phyloP scores from a whole-genome alignment of 2,329 filamentous ascomycete species.

The Aureobasidium lini region DNA sequence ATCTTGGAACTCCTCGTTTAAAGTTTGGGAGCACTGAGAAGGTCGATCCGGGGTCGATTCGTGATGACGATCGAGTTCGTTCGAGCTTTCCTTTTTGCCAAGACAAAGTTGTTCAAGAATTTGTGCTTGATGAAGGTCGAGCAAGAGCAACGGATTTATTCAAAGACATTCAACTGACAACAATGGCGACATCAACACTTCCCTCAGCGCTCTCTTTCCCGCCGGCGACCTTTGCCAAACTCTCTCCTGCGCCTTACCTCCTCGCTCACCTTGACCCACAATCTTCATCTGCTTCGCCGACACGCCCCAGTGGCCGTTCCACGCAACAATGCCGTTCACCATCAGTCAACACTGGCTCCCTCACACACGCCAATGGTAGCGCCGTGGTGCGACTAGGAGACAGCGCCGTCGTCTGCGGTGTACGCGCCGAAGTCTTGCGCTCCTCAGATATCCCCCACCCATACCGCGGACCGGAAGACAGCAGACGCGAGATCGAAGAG shows the following conservation, averaged over 20 bases:
- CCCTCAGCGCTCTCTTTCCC: constrained; percentile 41
- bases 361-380: constrained; percentile 85
- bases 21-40: neutral
- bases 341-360: constrained; percentile 72
- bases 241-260: constrained; percentile 82
- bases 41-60: neutral
- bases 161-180: neutral
- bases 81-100: neutral
- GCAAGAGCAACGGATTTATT: neutral
- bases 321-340: constrained; percentile 62
- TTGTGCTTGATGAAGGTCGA: neutral
- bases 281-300: constrained; percentile 45
- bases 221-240: constrained; percentile 73
- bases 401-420: constrained; percentile 89
- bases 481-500: constrained; percentile 34
- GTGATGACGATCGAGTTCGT: constrained; percentile 2
- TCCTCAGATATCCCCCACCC: constrained; percentile 66
- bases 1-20: neutral
- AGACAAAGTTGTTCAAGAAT: neutral
- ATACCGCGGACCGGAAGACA: constrained; percentile 21
- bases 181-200: constrained; percentile 14
- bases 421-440: constrained; percentile 76
- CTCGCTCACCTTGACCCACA: constrained; percentile 73
- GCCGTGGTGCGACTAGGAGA: constrained; percentile 82
- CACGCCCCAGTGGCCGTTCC: constrained; percentile 74